Evolutionary conservation across 305 asterid species (phyloP), one percentile per base, ranked within the genome.

Genomic region (Caryopteris hybrid): DNA sequence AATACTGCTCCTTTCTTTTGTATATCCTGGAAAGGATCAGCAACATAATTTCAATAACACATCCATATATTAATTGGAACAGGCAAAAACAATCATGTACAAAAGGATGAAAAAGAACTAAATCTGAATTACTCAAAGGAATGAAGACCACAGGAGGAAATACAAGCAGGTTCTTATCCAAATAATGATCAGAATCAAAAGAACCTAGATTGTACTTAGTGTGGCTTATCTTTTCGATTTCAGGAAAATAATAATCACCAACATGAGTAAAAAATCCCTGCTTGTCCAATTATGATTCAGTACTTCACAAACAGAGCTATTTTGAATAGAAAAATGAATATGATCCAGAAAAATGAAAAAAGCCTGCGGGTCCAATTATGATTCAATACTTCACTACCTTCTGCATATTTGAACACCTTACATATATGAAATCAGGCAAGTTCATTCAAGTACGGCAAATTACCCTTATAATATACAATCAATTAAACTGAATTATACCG

Each of bases 1-100:
- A 8, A 93, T 85, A 76, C 96, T 85, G 88, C 96, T 90, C 69
- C 84, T 85, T 76, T 93, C 99, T 61, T 93, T 93, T 7, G 99
- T 90, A 74, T 94, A 94, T 62, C 99, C 99, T 91, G 85, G 6
- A 76, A 16, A 41, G 64, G 41, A 66, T 48, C 34, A 66, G 70
- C 46, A 59, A 8, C 50, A 56, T 27, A 41, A 55, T 20, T 18
- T 67, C 54, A 54, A 29, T 18, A 53, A 47, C 45, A 25, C 21
- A 1, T 13, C 58, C 11, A 27, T 25, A 33, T 23, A 25, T 41
- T 51, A 43, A 59, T 0, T 23, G 18, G 38, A 12, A 29, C 62
- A 53, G 3, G 36, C 38, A 20, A 47, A 45, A 31, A 8, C 47
- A 31, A 54, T 16, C 16, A 18, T 2, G 2, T 27, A 29, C 31